Conservation (phyloP, 805 yeast species). For the Cyberlindnera euphorbiiphila region DNA sequence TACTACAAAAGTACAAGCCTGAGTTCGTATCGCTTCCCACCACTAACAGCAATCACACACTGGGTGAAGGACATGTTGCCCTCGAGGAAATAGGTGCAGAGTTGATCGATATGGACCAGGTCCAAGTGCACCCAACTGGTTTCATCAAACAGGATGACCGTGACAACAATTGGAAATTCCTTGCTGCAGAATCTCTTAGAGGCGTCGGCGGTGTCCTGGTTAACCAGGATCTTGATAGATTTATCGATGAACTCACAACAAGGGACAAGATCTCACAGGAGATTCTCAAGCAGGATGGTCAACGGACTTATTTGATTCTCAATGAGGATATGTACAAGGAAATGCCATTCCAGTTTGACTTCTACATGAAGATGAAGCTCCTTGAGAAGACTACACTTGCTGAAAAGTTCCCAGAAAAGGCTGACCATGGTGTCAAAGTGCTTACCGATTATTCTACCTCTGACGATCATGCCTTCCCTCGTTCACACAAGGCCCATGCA, state of each 20-base stretch:
- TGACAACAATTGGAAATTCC: conserved; percentile 43
- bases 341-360: conserved; percentile 47
- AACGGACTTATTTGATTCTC: conserved; percentile 35
- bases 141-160: conserved; percentile 44
- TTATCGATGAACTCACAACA: conserved; percentile 50
- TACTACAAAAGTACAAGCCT: conserved; percentile 43
- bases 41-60: conserved; percentile 52
- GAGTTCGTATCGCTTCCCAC: conserved; percentile 45
- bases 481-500: conserved; percentile 32
- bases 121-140: conserved; percentile 64
- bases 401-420: conserved; percentile 28
- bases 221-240: conserved; percentile 40
- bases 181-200: conserved; percentile 58
- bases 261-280: conserved; percentile 50
- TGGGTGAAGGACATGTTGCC: conserved; percentile 57
- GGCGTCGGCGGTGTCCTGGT: conserved; percentile 56
- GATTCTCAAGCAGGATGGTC: conserved; percentile 31
- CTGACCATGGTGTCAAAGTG: conserved; percentile 22
- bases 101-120: conserved; percentile 52
- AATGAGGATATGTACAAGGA: conserved; percentile 42
- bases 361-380: conserved; percentile 41
- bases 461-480: conserved; percentile 32
- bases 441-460: conserved; percentile 21
- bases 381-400: conserved; percentile 29
- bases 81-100: conserved; percentile 44